Percentiles rank a stretch among this genome's conserved stretches.
These are phyloP conservation scores for Tetracladium marchalianum DNA, from an alignment of 495 filamentous ascomycete species.

Conservation along the genomic window DNA sequence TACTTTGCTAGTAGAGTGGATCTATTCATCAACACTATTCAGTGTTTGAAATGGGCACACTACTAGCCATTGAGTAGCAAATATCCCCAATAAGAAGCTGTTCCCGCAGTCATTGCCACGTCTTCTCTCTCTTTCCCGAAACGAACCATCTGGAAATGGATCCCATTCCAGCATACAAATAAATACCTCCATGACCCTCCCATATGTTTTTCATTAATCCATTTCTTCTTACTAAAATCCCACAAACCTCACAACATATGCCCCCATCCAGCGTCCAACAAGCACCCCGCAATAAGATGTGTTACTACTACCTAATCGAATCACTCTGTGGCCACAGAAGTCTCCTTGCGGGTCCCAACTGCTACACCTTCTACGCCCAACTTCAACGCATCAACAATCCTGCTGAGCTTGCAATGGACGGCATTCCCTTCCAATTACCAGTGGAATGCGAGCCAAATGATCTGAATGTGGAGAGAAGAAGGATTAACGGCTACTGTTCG, in stretches of 20 bases:
- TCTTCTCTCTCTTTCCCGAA: too few species aligned
- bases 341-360: constrained; percentile 18
- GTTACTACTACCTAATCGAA: constrained; percentile 17
- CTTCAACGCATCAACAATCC: constrained; percentile 22
- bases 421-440: constrained; percentile 20
- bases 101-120: too few species aligned
- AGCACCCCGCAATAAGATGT: constrained; percentile 16
- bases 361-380: constrained; percentile 14
- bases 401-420: constrained; percentile 1
- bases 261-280: background rate
- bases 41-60: background rate
- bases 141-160: too few species aligned
- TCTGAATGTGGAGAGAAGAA: constrained; percentile 11
- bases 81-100: too few species aligned
- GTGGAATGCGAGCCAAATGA: constrained; percentile 14
- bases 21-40: too few species aligned
- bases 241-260: background rate
- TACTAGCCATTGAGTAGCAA: background rate
- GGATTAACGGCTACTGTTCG: constrained; percentile 11
- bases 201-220: background rate
- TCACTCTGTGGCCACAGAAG: constrained; percentile 20
- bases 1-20: too few species aligned
- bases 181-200: background rate
- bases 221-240: background rate
- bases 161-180: background rate